These are phyloP conservation scores for Syncephalastrum monosporum DNA, from an alignment of 371 early-diverging fungal genomes.

Conservation along the genomic window DNA sequence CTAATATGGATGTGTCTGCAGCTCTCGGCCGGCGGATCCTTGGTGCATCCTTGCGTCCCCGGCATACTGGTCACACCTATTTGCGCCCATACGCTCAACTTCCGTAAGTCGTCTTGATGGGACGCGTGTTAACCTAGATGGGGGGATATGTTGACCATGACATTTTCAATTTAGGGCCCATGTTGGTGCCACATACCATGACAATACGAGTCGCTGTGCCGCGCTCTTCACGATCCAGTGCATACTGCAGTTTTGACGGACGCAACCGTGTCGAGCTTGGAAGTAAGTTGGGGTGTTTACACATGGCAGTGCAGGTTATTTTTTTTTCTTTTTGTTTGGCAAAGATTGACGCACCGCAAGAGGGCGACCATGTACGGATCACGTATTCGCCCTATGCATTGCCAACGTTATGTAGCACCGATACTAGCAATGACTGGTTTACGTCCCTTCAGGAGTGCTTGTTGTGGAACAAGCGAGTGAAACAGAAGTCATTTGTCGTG, in stretches of 20 bases:
- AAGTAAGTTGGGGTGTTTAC: constrained; percentile 34
- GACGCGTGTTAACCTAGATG: too few species aligned
- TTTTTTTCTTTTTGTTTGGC: too few species aligned
- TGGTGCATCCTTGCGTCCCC: constrained; percentile 91
- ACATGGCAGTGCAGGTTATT: too few species aligned
- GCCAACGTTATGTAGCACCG: constrained; percentile 76
- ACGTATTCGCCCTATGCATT: constrained; percentile 84
- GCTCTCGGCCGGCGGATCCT: constrained; percentile 89
- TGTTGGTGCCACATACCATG: constrained; percentile 88
- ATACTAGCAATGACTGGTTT: constrained; percentile 82
- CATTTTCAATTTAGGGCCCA: constrained; percentile 56
- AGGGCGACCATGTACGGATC: constrained; percentile 88
- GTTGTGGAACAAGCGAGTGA: constrained; percentile 79
- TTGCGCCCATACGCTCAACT: constrained; percentile 92
- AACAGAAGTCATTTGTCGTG: constrained; percentile 43
- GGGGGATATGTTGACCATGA: too few species aligned
- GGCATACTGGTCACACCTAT: constrained; percentile 91
- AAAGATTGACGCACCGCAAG: constrained; percentile 17
- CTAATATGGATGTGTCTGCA: constrained; percentile 8
- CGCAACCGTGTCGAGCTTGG: constrained; percentile 80
- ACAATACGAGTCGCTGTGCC: constrained; percentile 77
- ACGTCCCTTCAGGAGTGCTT: constrained; percentile 71
- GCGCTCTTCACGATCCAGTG: constrained; percentile 65
- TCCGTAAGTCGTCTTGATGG: constrained; percentile 28
- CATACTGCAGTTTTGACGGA: constrained; percentile 89